Percentiles rank a stretch among this genome's conserved stretches.
These are phyloP conservation scores for Tylopilus intermedius DNA, from an alignment of 768 basidiomycete genomes.

Conservation along the genomic window DNA sequence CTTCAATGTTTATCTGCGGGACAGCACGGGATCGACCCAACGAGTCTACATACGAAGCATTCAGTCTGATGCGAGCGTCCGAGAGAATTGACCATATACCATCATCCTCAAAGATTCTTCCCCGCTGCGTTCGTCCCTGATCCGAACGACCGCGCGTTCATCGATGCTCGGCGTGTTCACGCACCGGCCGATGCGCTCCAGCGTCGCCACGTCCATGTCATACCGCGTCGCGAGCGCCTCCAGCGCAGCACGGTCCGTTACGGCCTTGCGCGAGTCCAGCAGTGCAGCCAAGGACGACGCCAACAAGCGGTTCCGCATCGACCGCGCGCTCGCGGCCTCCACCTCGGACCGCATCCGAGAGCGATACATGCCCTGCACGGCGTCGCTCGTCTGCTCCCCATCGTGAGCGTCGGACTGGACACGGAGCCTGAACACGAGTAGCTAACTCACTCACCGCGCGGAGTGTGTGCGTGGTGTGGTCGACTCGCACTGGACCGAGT, in stretches of 20 bases:
- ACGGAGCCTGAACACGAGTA: no score
- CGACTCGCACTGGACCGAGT: slow-evolving; percentile 67
- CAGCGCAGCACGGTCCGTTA: slow-evolving; percentile 38
- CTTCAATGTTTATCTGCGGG: not conserved
- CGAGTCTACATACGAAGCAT: slow-evolving; percentile 17
- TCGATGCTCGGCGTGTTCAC: slow-evolving; percentile 65
- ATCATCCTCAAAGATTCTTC: slow-evolving; percentile 47
- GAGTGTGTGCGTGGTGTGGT: slow-evolving; percentile 51
- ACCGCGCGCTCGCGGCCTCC: slow-evolving; percentile 40
- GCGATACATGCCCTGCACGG: slow-evolving; percentile 43
- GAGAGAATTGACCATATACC: slow-evolving; percentile 34
- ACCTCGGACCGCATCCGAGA: slow-evolving; percentile 52
- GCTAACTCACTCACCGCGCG: slow-evolving; percentile 38
- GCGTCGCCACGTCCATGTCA: slow-evolving; percentile 46
- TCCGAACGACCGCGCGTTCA: slow-evolving; percentile 39
- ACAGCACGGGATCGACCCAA: slow-evolving; percentile 24
- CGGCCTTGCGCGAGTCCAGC: slow-evolving; percentile 58
- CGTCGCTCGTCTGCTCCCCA: slow-evolving; percentile 19
- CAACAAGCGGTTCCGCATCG: slow-evolving; percentile 50
- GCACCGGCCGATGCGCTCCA: slow-evolving; percentile 49
- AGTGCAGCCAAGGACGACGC: slow-evolving; percentile 51
- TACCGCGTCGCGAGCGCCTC: slow-evolving; percentile 49
- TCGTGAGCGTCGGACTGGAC: not conserved
- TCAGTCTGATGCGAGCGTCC: not conserved
- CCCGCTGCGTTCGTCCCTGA: slow-evolving; percentile 45